These are phyloP conservation scores for Lentinula guzmanii DNA, from an alignment of 768 basidiomycete species.

Conservation along the genomic window DNA sequence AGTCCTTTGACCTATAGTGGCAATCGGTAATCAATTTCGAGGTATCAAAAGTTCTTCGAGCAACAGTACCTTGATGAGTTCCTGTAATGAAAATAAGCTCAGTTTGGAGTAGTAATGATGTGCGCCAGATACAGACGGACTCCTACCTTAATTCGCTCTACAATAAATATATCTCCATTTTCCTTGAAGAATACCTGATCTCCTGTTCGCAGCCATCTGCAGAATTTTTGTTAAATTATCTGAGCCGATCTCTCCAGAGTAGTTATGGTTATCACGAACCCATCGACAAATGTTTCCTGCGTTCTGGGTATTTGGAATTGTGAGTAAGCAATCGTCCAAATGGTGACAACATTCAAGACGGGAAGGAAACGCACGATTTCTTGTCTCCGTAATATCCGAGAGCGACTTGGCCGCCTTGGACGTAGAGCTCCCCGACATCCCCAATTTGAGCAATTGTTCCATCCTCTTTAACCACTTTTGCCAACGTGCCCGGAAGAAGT, in stretches of 20 bases:
- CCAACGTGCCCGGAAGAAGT: conserved; percentile 33
- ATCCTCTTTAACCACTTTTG: conserved; percentile 34
- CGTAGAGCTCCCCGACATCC: conserved; percentile 37
- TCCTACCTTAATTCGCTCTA: conserved; percentile 46
- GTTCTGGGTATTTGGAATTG: conserved; percentile 2
- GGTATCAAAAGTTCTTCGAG: background rate
- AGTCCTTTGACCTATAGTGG: conserved; percentile 18
- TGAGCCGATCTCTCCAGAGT: background rate
- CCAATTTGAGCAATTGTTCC: conserved; percentile 31
- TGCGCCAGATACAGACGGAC: background rate
- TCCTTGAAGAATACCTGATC: conserved; percentile 43
- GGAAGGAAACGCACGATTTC: conserved; percentile 29
- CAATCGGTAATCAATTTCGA: background rate
- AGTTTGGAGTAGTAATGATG: background rate
- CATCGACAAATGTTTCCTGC: conserved; percentile 29
- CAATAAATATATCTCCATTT: conserved; percentile 38
- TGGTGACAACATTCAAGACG: background rate
- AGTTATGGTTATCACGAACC: conserved; percentile 19
- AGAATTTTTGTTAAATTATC: conserved; percentile 3
- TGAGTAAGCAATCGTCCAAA: background rate
- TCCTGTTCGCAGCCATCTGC: conserved; percentile 35
- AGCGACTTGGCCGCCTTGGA: conserved; percentile 29
- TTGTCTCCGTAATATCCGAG: conserved; percentile 33
- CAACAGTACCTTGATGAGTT: conserved; percentile 7
- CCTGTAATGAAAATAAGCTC: background rate